Evolutionary conservation across 768 basidiomycete species (phyloP).

Genomic region (Auriculariales sp.): DNA sequence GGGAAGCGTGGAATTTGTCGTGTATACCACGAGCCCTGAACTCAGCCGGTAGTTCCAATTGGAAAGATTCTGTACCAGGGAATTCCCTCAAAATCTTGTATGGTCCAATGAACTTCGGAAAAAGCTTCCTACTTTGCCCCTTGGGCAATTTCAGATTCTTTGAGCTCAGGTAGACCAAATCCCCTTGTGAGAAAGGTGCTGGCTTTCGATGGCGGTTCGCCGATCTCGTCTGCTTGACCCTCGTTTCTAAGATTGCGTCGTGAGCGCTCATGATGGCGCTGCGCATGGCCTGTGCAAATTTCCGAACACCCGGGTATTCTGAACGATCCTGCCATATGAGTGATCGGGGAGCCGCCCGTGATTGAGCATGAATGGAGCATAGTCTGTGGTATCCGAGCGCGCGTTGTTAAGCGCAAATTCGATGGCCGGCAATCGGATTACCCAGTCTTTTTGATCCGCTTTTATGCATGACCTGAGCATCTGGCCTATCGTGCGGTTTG

Average conservation of each 20-base stretch:
- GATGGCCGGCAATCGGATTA: slow-evolving; percentile 4
- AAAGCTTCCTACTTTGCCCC: slow-evolving; percentile 13
- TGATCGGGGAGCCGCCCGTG: slow-evolving; percentile 6
- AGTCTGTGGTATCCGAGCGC: slow-evolving; percentile 8
- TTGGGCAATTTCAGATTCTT: slow-evolving; percentile 17
- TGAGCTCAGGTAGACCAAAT: slow-evolving; percentile 16
- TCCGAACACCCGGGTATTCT: slow-evolving; percentile 15
- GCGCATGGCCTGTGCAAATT: slow-evolving; percentile 15
- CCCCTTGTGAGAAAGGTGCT: slow-evolving; percentile 12
- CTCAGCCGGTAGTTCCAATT: slow-evolving; percentile 8
- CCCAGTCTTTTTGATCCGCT: slow-evolving; percentile 11
- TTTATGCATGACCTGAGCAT: slow-evolving; percentile 5
- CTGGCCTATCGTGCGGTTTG: slow-evolving; percentile 12
- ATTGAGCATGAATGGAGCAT: slow-evolving; percentile 11
- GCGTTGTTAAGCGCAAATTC: slow-evolving; percentile 13
- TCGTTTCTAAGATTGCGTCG: slow-evolving; percentile 15
- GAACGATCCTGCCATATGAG: slow-evolving; percentile 4
- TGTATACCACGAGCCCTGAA: slow-evolving; percentile 7
- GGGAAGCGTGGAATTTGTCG: slow-evolving; percentile 9
- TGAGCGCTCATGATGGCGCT: slow-evolving; percentile 18
- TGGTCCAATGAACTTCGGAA: slow-evolving; percentile 16
- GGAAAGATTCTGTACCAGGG: background rate
- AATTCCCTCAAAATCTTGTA: slow-evolving; percentile 7
- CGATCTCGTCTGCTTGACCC: slow-evolving; percentile 19
- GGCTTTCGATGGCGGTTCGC: slow-evolving; percentile 13